Evolutionary conservation across 2,329 filamentous ascomycete species (phyloP), one percentile per base, ranked within the genome.

Genomic region (Fusarium zealandicum): DNA sequence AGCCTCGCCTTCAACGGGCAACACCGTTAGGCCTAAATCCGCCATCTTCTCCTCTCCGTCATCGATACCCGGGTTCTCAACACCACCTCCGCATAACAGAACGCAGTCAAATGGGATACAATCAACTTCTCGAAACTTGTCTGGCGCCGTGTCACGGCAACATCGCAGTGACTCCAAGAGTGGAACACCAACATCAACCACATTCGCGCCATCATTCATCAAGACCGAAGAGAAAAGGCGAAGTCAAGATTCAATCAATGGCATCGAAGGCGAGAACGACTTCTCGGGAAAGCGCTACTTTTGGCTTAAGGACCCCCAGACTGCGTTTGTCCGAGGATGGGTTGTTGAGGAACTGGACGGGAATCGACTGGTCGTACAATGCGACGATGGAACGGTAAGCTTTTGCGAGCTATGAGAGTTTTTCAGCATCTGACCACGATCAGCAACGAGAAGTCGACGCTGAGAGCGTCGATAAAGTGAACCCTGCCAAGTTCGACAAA

Each of bases 401-500:
- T 27, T 25, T 20, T 16, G 20, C 22, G 3, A 18, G 7, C 10
- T 17, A 11, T 16, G 25, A 6, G 4, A 13, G 11, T 38, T 3
- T 3, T 10, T 28, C 18, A 11, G 22, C 27, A 30, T 43, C 66
- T 72, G 42, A 74, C 55, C 10, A 2, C 27, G 27, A 9, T 50
- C 64, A 95, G 87, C 92, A 96, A 85, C 88, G 92, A 64, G 90
- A 96, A 70, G 88, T 95, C 43, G 88, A 93, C 63, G 78, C 84
- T 44, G 93, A 98, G 67, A 89, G 87, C 67, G 92, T 97, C 64
- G 96, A 99, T 81, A 98, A 97, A 76, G 96, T 99, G 79, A 99
- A 99, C 76, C 95, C 95, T 39, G 93, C 93, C 69, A 99, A 99
- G 73, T 99, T 99, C 77, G 95, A 99, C 83, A 99, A 97, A 76